Conservation (phyloP, 1,284 basidiomycete species). For the Fomitopsis palustris region DNA sequence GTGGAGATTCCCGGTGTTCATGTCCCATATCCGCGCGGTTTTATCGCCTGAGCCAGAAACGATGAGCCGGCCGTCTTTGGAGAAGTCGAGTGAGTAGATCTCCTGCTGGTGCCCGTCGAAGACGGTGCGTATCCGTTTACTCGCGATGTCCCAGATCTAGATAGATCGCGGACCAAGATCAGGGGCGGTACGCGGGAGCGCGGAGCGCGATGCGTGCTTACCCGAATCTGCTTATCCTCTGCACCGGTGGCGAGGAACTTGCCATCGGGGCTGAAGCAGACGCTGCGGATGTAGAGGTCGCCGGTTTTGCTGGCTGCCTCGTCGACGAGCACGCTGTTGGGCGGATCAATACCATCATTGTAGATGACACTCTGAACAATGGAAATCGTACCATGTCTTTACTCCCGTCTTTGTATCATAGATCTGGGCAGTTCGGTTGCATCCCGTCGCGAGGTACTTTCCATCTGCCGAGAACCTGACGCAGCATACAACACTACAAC, state of each 20-base stretch:
- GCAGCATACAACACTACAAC: slow-evolving; percentile 50
- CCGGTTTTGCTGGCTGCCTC: slow-evolving; percentile 48
- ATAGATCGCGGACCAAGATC: background rate
- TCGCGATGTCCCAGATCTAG: slow-evolving; percentile 82
- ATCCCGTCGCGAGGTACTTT: slow-evolving; percentile 86
- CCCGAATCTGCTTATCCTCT: slow-evolving; percentile 67
- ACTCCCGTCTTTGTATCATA: slow-evolving; percentile 84
- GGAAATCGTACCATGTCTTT: slow-evolving; percentile 62
- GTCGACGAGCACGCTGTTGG: slow-evolving; percentile 50
- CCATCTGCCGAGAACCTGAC: slow-evolving; percentile 90
- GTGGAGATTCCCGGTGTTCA: slow-evolving; percentile 54
- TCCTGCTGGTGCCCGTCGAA: slow-evolving; percentile 85
- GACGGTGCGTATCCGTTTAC: slow-evolving; percentile 62
- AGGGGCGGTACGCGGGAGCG: background rate
- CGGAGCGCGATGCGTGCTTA: slow-evolving; percentile 28
- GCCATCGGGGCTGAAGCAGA: slow-evolving; percentile 68
- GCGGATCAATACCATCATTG: background rate
- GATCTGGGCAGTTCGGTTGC: slow-evolving; percentile 88
- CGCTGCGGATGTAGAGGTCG: slow-evolving; percentile 67
- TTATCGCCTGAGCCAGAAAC: slow-evolving; percentile 84
- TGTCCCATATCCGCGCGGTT: slow-evolving; percentile 82
- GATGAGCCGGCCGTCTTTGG: slow-evolving; percentile 71
- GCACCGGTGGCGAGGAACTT: slow-evolving; percentile 67
- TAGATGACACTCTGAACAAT: background rate
- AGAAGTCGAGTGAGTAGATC: slow-evolving; percentile 87